A percentile compares a stretch with the other conserved stretches of the same genome.
These are phyloP conservation scores for Lippia alba DNA, from an alignment of 305 asterid genomes.

Conservation along the genomic window DNA sequence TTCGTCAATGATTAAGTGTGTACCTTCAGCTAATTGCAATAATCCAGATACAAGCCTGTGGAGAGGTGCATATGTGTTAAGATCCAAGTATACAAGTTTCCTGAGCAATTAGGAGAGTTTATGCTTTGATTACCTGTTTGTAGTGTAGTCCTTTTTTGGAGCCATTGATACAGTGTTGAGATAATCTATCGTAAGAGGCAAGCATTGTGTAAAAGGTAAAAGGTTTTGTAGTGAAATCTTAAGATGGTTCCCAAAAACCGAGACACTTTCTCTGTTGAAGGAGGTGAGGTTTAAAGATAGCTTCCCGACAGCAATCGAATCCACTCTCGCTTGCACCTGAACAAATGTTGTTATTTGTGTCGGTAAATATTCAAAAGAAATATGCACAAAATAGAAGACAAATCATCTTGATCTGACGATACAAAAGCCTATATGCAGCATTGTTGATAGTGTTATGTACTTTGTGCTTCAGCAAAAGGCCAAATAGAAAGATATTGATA, in stretches of 20 bases:
- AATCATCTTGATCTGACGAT: not conserved
- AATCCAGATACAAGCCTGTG: slow-evolving; percentile 68
- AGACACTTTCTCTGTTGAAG: slow-evolving; percentile 66
- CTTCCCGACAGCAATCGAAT: slow-evolving; percentile 81
- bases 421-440: slow-evolving; percentile 22
- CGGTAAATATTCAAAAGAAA: slow-evolving; percentile 18
- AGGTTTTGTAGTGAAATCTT: slow-evolving; percentile 59
- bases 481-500: slow-evolving; percentile 32
- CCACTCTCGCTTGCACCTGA: slow-evolving; percentile 86
- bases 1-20: slow-evolving; percentile 85
- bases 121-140: slow-evolving; percentile 64
- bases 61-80: slow-evolving; percentile 20
- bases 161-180: slow-evolving; percentile 74
- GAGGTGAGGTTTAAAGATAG: slow-evolving; percentile 80
- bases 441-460: slow-evolving; percentile 1
- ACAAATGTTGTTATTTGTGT: slow-evolving; percentile 20
- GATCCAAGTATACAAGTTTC: slow-evolving; percentile 9
- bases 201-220: slow-evolving; percentile 68
- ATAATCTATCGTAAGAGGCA: slow-evolving; percentile 74
- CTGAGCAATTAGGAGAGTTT: slow-evolving; percentile 6
- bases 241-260: slow-evolving; percentile 66
- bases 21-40: slow-evolving; percentile 85
- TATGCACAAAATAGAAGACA: slow-evolving; percentile 13
- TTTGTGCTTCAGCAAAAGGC: slow-evolving; percentile 20
- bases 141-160: slow-evolving; percentile 82